Conservation (phyloP, 768 basidiomycete genomes). For the Boletus insuetus region DNA sequence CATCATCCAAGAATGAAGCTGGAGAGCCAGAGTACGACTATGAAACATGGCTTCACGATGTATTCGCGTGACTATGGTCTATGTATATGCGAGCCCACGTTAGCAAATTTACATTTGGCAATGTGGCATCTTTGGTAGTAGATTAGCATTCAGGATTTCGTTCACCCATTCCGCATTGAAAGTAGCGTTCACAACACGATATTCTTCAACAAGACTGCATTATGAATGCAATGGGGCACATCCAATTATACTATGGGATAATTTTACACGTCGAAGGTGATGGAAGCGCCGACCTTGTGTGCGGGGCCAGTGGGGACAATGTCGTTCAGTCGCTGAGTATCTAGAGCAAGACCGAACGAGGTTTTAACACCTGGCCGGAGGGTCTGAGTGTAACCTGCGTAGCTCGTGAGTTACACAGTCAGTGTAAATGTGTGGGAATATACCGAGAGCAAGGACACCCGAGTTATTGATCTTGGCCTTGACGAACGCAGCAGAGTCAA, state of each 20-base stretch:
- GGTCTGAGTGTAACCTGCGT: conserved; percentile 81
- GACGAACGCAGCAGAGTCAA: conserved; percentile 87
- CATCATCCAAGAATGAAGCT: conserved; percentile 46
- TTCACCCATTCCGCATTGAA: not conserved
- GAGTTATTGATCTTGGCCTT: conserved; percentile 99
- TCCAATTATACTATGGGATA: conserved; percentile 20
- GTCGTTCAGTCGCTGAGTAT: conserved; percentile 90
- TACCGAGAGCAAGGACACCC: conserved; percentile 85
- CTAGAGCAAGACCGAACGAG: conserved; percentile 91
- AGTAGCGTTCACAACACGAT: not conserved
- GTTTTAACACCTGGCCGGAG: conserved; percentile 93
- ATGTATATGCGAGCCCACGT: not conserved
- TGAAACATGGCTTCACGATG: conserved; percentile 76
- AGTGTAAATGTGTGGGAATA: conserved; percentile 7
- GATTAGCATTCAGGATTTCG: not conserved
- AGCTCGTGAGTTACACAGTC: conserved; percentile 9
- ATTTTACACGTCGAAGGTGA: conserved; percentile 69
- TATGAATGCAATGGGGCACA: conserved; percentile 10
- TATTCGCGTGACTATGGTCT: conserved; percentile 52
- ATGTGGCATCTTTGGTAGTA: not conserved
- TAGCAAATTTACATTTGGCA: not conserved
- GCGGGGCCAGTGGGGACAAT: conserved; percentile 57
- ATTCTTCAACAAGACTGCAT: conserved; percentile 11
- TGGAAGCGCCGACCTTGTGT: conserved; percentile 81
- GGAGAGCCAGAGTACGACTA: conserved; percentile 78